Conservation (phyloP, 2,329 filamentous ascomycete genomes). For the Blastomyces gilchristii region DNA sequence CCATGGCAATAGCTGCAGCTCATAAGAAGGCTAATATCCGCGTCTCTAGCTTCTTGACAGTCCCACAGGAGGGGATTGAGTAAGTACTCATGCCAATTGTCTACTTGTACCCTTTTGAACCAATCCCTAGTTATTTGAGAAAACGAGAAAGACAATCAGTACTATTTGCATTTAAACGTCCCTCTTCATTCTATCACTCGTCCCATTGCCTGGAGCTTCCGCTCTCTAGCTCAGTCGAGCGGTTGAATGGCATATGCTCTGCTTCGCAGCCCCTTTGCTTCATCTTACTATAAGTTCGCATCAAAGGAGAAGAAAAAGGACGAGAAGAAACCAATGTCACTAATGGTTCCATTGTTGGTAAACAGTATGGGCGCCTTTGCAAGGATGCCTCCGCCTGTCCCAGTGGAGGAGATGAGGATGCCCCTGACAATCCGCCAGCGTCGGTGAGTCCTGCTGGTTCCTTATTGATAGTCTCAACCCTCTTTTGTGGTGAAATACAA, state of each 20-base stretch:
- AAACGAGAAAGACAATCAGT: not conserved
- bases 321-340: not conserved
- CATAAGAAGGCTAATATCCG: not conserved
- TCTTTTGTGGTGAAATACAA: not conserved
- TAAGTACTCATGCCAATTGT: not conserved
- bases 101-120: not conserved
- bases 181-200: not conserved
- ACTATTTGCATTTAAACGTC: not conserved
- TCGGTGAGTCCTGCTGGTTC: not conserved
- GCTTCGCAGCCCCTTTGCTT: not conserved
- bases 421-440: not conserved
- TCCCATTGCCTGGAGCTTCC: not conserved
- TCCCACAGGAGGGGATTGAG: not conserved
- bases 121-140: not conserved
- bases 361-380: not conserved
- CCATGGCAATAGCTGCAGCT: not conserved
- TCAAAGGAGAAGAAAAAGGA: not conserved
- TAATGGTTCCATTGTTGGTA: not conserved
- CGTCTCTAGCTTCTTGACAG: not conserved
- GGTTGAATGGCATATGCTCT: not conserved
- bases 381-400: not conserved
- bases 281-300: not conserved
- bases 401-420: not conserved
- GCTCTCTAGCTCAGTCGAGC: not conserved
- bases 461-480: too few species aligned